These are phyloP conservation scores for Acacia confusa DNA, from an alignment of 306 rosid genomes.

Conservation along the genomic window DNA sequence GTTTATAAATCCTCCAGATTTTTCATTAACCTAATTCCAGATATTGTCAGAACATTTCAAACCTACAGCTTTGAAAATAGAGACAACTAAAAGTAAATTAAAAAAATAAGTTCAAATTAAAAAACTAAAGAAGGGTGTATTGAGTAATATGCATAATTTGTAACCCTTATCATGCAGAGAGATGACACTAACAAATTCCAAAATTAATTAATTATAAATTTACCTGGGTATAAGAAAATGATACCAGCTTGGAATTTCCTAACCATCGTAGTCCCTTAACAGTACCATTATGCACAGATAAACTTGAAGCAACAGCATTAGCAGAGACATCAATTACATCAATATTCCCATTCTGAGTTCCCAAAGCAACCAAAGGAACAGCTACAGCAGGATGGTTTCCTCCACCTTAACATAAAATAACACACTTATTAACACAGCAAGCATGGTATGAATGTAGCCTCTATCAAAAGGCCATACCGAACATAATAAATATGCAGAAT, in stretches of 20 bases:
- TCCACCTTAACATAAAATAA: conserved; percentile 67
- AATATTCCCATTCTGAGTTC: conserved; percentile 85
- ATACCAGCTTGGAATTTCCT: conserved; percentile 97
- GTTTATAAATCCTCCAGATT: conserved; percentile 89
- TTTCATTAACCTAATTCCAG: conserved; percentile 80
- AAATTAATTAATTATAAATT: conserved; percentile 9
- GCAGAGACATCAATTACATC: conserved; percentile 95
- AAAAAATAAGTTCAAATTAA: neutral
- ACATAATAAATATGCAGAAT: conserved; percentile 37
- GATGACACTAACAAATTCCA: neutral
- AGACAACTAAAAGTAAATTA: conserved; percentile 16
- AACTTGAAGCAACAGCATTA: conserved; percentile 82
- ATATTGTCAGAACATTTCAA: conserved; percentile 21
- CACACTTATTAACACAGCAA: conserved; percentile 31
- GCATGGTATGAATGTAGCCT: conserved; percentile 11
- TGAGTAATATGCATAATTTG: conserved; percentile 20
- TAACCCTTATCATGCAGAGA: neutral
- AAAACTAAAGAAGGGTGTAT: conserved; percentile 17
- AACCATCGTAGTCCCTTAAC: conserved; percentile 98
- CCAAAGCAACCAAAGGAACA: conserved; percentile 97
- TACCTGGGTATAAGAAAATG: conserved; percentile 96
- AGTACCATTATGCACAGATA: conserved; percentile 74
- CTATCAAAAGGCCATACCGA: conserved; percentile 12
- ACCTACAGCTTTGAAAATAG: conserved; percentile 15
- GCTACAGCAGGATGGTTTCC: conserved; percentile 91